Base-by-base conservation (phyloP, 768 basidiomycete genomes). In the Rhizopogon vinicolor region DNA sequence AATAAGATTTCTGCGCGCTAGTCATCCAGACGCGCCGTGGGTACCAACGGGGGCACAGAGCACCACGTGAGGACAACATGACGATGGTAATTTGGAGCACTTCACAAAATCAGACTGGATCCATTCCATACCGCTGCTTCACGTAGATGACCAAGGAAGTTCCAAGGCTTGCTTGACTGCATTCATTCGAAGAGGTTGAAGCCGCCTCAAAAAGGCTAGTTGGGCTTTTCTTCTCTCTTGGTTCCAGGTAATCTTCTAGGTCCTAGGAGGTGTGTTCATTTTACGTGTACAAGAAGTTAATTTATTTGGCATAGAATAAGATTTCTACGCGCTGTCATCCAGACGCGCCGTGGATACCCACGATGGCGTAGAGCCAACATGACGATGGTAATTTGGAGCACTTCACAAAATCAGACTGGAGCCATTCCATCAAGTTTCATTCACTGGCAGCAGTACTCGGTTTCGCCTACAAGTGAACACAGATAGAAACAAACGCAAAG, bases 1-100 rank as follows among this genome's bases (percentile, higher is more conserved):
- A 33, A 33, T 33, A 33, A 33, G 65, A 87, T 81, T 0, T 85
- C 82, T 0, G 61, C 87, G 14, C 76, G 86, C 42, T 89, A 22
- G 86, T 61, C 67, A 76, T 6, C 49, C 89, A 8, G 72, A 83
- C 51, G 73, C 78, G 1, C 52, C 69, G 1, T 91, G 89, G 89
- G 85, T 91, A 50, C 89, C 90, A 7, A 52, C 58, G 2, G 91
- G 89, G 90, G 81, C 85, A 4, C 70, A 33, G 70, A 77, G 7
- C 66, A 63, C 29, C 59, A 90, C 19, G 74, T 72, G 60, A 64
- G 61, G 61, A 75, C 25, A 25, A 25, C 25, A 25, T 25, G 25
- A 25, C 25, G 25, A 25, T 78, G 60, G 84, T 87, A 65, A 53
- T 54, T n/a, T 28, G 31, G 40, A 33, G n/a, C 31, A 14, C 18